Evolutionary conservation across 148 eudicot species (phyloP), one percentile per base, ranked within the genome.

Genomic region (Limonium bicolor): DNA sequence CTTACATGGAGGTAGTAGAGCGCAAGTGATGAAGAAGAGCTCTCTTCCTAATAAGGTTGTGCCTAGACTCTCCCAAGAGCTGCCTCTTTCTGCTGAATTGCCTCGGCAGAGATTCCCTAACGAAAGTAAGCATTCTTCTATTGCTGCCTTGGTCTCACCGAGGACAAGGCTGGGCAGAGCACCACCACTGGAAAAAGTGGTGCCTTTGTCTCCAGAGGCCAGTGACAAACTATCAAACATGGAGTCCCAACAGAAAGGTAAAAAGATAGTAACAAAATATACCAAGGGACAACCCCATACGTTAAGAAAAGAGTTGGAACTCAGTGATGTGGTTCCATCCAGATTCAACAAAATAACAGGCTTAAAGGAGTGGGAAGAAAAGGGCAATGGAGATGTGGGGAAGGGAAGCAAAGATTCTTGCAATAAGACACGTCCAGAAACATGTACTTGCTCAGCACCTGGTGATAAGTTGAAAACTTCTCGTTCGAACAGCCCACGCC

Each of bases 31-130:
- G 51, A 68, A 32, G 70, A n/a, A 71, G 53, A 59, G 66, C 48
- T 60, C 83, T 18, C 67, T 74, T 47, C 79, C 77, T 25, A 73
- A 67, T 46, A 54, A 38, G 42, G 55, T 68, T 47, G 27, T 55
- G 46, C 67, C 68, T 27, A 54, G 59, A 46, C 39, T 50, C 31
- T 45, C 62, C 14, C 62, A 59, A 60, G 63, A 58, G 14, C 24
- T 22, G 4, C 42, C 53, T 26, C 58, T 42, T 28, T 46, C 56
- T 36, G 55, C 10, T 41, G 50, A 65, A 44, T 44, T 40, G 28
- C 11, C 53, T 17, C 22, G 55, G 27, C 40, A 19, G 24, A 33
- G 48, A 53, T 40, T 58, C 21, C 51, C 52, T 34, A 50, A 72
- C 32, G 51, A 56, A 50, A 45, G 50, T 29, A 36, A 42, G 33